Evolutionary conservation across 176 grass and related monocot species (phyloP).

Genomic region (Cocos nucifera): DNA sequence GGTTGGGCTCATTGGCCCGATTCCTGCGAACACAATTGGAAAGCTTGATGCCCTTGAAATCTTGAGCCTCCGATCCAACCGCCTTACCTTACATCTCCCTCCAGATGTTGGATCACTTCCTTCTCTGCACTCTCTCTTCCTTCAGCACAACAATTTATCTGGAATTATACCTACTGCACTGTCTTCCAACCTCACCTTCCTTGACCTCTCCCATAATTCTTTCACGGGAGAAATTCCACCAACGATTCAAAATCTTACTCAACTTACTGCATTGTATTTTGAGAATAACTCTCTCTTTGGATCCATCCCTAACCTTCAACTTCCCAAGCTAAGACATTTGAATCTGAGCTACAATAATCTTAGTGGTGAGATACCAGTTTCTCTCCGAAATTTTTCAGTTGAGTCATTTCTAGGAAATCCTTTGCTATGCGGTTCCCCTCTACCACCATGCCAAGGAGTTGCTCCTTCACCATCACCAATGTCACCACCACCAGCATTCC

Average conservation of each 20-base stretch:
- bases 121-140: slow-evolving; percentile 79
- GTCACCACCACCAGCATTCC: slow-evolving; percentile 22
- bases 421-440: slow-evolving; percentile 67
- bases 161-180: slow-evolving; percentile 81
- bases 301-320: slow-evolving; percentile 58
- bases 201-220: slow-evolving; percentile 90
- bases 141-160: slow-evolving; percentile 90
- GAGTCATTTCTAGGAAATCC: slow-evolving; percentile 80
- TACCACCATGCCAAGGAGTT: slow-evolving; percentile 42
- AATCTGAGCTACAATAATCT: slow-evolving; percentile 98
- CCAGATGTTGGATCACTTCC: slow-evolving; percentile 82
- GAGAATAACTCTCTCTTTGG: slow-evolving; percentile 96
- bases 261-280: slow-evolving; percentile 69
- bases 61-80: slow-evolving; percentile 87
- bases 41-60: slow-evolving; percentile 88
- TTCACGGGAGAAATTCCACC: slow-evolving; percentile 75
- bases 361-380: slow-evolving; percentile 68
- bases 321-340: slow-evolving; percentile 71
- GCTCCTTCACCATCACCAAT: slow-evolving; percentile 57
- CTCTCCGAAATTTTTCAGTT: slow-evolving; percentile 55
- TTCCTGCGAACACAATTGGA: slow-evolving; percentile 67
- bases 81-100: slow-evolving; percentile 68
- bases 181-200: slow-evolving; percentile 60
- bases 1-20: slow-evolving; percentile 72
- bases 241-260: slow-evolving; percentile 68